Conservation (phyloP, 805 yeast species). For the Myxozyma mucilagina region DNA sequence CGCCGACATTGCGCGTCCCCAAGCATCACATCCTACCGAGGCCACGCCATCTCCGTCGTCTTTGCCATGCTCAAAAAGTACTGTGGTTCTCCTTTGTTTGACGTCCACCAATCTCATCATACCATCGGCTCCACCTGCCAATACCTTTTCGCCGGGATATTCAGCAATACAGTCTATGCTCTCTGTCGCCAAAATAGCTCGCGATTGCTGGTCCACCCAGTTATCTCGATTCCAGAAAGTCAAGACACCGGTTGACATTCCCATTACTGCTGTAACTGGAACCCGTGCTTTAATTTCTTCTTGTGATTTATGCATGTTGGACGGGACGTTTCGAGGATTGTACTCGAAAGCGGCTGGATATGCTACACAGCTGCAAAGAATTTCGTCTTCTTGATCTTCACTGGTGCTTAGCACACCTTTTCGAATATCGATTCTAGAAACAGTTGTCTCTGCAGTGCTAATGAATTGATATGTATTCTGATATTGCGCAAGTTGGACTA, state of each 20-base stretch:
- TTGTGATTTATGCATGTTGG: neutral
- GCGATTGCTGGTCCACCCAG: slow-evolving; percentile 66
- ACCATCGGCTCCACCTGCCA: slow-evolving; percentile 73
- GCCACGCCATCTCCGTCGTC: slow-evolving; percentile 85
- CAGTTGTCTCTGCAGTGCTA: slow-evolving; percentile 77
- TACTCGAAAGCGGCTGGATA: slow-evolving; percentile 28
- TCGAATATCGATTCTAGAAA: slow-evolving; percentile 75
- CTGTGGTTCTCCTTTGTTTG: slow-evolving; percentile 62
- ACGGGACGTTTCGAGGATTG: slow-evolving; percentile 6
- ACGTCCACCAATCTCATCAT: slow-evolving; percentile 65
- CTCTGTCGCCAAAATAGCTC: slow-evolving; percentile 69
- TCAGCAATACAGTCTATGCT: slow-evolving; percentile 68
- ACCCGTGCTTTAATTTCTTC: neutral
- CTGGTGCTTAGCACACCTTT: slow-evolving; percentile 65
- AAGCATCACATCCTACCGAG: slow-evolving; percentile 73
- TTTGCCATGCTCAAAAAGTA: slow-evolving; percentile 63
- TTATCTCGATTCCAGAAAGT: slow-evolving; percentile 79
- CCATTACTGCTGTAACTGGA: slow-evolving; percentile 58
- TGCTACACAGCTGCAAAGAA: slow-evolving; percentile 69
- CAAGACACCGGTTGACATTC: slow-evolving; percentile 87
- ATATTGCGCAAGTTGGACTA: slow-evolving; percentile 62
- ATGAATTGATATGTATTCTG: slow-evolving; percentile 77
- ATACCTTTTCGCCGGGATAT: slow-evolving; percentile 41
- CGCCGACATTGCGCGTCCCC: slow-evolving; percentile 75
- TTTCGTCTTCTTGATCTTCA: slow-evolving; percentile 92